Conservation (phyloP, 2,329 filamentous ascomycete species). For the Mycosphaerella sp. region DNA sequence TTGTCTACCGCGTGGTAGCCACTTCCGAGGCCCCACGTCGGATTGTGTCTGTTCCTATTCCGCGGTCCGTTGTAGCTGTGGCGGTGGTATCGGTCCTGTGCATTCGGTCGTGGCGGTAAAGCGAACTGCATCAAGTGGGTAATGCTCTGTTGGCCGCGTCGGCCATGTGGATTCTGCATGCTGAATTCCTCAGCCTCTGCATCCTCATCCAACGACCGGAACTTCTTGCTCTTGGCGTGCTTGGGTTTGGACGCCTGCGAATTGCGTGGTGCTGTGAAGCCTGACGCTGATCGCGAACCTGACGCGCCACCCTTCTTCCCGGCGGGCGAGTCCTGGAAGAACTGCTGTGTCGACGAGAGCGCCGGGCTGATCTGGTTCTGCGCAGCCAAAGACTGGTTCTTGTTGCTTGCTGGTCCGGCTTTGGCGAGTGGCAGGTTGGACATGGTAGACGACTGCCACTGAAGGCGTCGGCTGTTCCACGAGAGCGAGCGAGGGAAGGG, state of each 20-base stretch:
- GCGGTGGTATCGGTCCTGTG: conserved; percentile 48
- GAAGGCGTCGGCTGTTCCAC: conserved; percentile 17
- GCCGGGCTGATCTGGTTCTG: conserved; percentile 38
- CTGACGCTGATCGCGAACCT: conserved; percentile 9
- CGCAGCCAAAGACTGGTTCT: conserved; percentile 30
- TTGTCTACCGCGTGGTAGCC: conserved; percentile 90
- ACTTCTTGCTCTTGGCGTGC: conserved; percentile 74
- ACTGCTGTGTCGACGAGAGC: conserved; percentile 39
- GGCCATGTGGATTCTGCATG: conserved; percentile 42
- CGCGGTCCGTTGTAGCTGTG: conserved; percentile 37
- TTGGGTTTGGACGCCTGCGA: conserved; percentile 71
- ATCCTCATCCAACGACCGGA: conserved; percentile 69
- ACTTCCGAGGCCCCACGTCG: conserved; percentile 78
- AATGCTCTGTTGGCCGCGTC: conserved; percentile 92
- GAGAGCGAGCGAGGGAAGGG: neutral
- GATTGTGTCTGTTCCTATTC: conserved; percentile 55
- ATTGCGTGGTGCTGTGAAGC: conserved; percentile 56
- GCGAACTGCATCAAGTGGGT: conserved; percentile 94
- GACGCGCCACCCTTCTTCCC: conserved; percentile 27
- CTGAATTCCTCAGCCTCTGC: conserved; percentile 62
- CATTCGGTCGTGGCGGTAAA: conserved; percentile 62
- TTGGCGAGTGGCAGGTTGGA: conserved; percentile 39
- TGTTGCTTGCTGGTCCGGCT: conserved; percentile 37
- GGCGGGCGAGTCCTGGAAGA: conserved; percentile 42
- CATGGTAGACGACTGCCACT: conserved; percentile 33